Percentiles rank a stretch among this genome's conserved stretches.
Conservation (phyloP, 176 grass and related monocot genomes). For the Metroxylon sagu region DNA sequence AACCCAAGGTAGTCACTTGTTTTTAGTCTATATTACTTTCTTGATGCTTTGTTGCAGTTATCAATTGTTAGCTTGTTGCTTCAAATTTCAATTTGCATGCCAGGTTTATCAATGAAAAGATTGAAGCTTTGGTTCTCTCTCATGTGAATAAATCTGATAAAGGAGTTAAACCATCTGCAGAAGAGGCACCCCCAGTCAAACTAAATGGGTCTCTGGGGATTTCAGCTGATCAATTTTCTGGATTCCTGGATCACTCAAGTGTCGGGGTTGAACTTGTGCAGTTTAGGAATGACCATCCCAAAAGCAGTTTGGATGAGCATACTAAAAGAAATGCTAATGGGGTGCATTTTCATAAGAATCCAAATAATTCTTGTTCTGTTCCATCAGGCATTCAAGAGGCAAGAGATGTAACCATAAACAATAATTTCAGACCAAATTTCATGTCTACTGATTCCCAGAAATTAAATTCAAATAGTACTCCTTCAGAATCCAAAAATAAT, state of each 20-base stretch:
- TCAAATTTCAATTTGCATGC: constrained; percentile 17
- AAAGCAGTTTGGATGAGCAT: constrained; percentile 26
- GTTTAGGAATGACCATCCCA: constrained; percentile 41
- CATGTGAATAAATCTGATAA: constrained; percentile 48
- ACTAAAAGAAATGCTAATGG: constrained; percentile 5
- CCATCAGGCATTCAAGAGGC: constrained; percentile 7
- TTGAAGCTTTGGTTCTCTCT: constrained; percentile 74
- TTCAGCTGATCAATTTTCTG: constrained; percentile 63
- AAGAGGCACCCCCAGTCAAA: constrained; percentile 33
- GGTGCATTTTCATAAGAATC: not conserved
- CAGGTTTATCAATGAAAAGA: constrained; percentile 99
- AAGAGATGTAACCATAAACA: constrained; percentile 19
- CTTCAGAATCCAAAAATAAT: constrained; percentile 31
- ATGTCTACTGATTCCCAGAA: constrained; percentile 7
- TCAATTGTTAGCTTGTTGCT: constrained; percentile 12
- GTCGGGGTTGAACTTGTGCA: constrained; percentile 88
- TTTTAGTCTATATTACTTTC: constrained; percentile 3
- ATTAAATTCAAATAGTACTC: constrained; percentile 2
- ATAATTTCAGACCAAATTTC: constrained; percentile 14
- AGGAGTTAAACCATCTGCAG: constrained; percentile 32
- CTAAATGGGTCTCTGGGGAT: constrained; percentile 49
- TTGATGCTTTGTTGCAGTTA: constrained; percentile 12
- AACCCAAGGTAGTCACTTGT: constrained; percentile 72
- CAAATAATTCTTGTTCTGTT: not conserved
- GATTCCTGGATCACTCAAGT: constrained; percentile 57